Evolutionary conservation across 495 filamentous ascomycete species (phyloP).

Genomic region (Jackrogersella multiformis): DNA sequence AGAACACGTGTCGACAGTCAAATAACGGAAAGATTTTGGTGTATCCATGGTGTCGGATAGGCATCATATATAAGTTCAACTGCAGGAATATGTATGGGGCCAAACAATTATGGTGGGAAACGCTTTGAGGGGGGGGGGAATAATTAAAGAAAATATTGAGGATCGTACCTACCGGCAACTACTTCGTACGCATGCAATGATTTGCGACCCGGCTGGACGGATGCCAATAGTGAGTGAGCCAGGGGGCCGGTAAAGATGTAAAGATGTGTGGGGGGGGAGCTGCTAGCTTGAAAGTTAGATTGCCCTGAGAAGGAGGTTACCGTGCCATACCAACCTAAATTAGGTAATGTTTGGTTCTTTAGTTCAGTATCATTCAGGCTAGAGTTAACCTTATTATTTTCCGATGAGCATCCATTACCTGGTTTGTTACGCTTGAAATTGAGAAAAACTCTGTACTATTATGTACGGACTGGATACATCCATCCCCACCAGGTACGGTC

Average conservation of each 20-base stretch:
- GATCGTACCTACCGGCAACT: constrained; percentile 1
- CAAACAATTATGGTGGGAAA: not conserved
- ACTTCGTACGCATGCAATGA: constrained; percentile 25
- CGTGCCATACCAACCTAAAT: constrained; percentile 1
- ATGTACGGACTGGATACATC: no score
- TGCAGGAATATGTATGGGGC: not conserved
- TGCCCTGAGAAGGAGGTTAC: not conserved
- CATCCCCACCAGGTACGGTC: no score
- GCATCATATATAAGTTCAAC: constrained; percentile 26
- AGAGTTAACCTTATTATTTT: constrained; percentile 22
- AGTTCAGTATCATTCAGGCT: constrained; percentile 2
- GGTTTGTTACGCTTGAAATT: not conserved
- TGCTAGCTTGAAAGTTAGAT: constrained; percentile 13
- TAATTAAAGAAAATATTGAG: not conserved
- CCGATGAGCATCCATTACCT: not conserved
- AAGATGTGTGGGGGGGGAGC: constrained; percentile 28
- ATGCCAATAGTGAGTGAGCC: constrained; percentile 35
- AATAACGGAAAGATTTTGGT: constrained; percentile 26
- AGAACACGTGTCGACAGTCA: constrained; percentile 37
- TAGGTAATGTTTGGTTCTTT: constrained; percentile 3
- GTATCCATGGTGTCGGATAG: constrained; percentile 19
- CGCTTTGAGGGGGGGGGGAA: not conserved
- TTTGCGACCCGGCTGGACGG: constrained; percentile 37
- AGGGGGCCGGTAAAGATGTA: constrained; percentile 31
- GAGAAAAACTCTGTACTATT: not conserved